These are phyloP conservation scores for Ascochyta pisi DNA, from an alignment of 2,329 filamentous ascomycete species.

Conservation along the genomic window DNA sequence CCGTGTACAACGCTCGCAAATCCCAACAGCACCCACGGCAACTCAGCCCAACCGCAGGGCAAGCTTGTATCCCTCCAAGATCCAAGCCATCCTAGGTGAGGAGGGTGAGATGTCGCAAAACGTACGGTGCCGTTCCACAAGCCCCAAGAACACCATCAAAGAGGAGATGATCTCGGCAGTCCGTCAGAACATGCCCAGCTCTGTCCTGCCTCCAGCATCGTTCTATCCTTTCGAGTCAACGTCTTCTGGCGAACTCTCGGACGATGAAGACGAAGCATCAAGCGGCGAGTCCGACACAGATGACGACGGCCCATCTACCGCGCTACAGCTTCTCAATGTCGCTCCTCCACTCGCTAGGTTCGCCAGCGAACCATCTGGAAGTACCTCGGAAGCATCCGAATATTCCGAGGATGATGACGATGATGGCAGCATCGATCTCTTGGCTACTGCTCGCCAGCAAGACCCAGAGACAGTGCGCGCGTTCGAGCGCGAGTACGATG, in stretches of 20 bases:
- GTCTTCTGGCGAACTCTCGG: constrained; percentile 45
- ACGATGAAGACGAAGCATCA: constrained; percentile 47
- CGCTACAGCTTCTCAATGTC: constrained; percentile 41
- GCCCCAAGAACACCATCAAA: constrained; percentile 56
- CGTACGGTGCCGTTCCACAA: constrained; percentile 9
- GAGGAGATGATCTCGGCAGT: constrained; percentile 72
- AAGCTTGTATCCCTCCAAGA: constrained; percentile 35
- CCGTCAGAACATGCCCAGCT: constrained; percentile 65
- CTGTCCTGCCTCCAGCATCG: constrained; percentile 53
- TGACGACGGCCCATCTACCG: constrained; percentile 27
- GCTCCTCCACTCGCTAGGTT: constrained; percentile 10
- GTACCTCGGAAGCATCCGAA: constrained; percentile 29
- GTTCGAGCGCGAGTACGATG: constrained; percentile 57
- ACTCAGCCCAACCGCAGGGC: constrained; percentile 15
- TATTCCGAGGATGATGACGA: constrained; percentile 44
- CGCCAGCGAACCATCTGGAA: constrained; percentile 9
- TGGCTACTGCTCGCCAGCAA: constrained; percentile 53
- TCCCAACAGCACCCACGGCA: constrained; percentile 12
- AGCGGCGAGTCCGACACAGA: constrained; percentile 31
- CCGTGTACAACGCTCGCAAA: constrained; percentile 53
- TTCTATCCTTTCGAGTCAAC: constrained; percentile 51
- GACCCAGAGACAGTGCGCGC: constrained; percentile 52
- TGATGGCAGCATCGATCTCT: constrained; percentile 52
- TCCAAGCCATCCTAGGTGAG: constrained; percentile 45
- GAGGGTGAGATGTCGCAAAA: constrained; percentile 16